Evolutionary conservation across 805 yeast species (phyloP).

Genomic region (Wickerhamomyces silvicola): DNA sequence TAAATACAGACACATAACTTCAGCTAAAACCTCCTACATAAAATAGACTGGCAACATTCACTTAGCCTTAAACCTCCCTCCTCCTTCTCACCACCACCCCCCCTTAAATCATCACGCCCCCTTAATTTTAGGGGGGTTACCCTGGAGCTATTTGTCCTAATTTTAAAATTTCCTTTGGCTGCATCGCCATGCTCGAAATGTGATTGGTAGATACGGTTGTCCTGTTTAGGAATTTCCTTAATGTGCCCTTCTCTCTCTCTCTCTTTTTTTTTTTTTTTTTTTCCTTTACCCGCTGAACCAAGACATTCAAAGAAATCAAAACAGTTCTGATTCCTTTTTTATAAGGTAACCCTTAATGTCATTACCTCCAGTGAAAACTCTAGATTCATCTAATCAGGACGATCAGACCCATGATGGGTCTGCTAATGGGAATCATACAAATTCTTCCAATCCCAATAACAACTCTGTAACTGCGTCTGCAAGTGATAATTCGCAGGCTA

Average conservation of each 20-base stretch:
- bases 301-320: background rate
- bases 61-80: too few relatives aligned
- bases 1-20: too few relatives aligned
- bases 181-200: too few relatives aligned
- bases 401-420: slow-evolving; percentile 1
- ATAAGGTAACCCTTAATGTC: background rate
- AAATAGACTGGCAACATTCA: too few relatives aligned
- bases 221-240: background rate
- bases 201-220: too few relatives aligned
- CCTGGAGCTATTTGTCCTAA: too few relatives aligned
- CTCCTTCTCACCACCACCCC: too few relatives aligned
- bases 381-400: background rate
- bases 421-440: slow-evolving; percentile 1
- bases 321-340: background rate
- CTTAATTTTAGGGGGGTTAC: too few relatives aligned
- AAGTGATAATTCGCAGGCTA: background rate
- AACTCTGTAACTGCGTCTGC: slow-evolving; percentile 2
- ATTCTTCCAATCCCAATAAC: slow-evolving; percentile 1
- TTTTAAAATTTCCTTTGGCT: too few relatives aligned
- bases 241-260: too few relatives aligned
- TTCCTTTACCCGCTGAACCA: background rate
- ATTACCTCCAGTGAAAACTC: background rate
- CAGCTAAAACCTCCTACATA: too few relatives aligned
- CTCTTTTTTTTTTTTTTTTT: background rate
- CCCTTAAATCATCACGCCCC: too few relatives aligned